Conservation (phyloP, 2,329 filamentous ascomycete species). For the Daldinia sp. region DNA sequence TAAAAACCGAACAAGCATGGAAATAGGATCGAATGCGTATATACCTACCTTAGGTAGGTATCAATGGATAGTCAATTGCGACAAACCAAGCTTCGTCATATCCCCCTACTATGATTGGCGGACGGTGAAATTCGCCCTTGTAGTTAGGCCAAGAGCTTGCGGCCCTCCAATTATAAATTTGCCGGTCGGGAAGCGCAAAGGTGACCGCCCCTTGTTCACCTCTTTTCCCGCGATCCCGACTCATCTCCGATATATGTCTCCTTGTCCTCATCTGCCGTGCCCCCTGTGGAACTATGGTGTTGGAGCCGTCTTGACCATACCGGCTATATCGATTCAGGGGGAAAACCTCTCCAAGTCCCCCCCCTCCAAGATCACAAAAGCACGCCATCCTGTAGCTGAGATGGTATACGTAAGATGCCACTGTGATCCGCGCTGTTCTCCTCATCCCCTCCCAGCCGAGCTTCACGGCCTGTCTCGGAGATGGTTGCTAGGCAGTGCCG, state of each 20-base stretch:
- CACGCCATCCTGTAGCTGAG: slow-evolving; percentile 26
- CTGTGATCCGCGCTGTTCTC: slow-evolving; percentile 28
- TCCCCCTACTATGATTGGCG: slow-evolving; percentile 20
- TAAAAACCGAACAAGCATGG: neutral
- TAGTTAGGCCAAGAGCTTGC: slow-evolving; percentile 25
- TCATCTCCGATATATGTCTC: slow-evolving; percentile 21
- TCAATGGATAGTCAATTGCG: slow-evolving; percentile 6
- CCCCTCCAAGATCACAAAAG: slow-evolving; percentile 6
- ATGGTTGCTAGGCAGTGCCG: slow-evolving; percentile 10
- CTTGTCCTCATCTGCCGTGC: slow-evolving; percentile 31
- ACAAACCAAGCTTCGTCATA: slow-evolving; percentile 12
- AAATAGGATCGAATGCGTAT: slow-evolving; percentile 8
- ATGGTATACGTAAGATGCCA: slow-evolving; percentile 22
- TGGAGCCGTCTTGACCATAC: slow-evolving; percentile 15
- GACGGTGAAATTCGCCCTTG: neutral
- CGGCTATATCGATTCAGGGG: slow-evolving; percentile 30
- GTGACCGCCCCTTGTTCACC: slow-evolving; percentile 18
- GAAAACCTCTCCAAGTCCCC: neutral
- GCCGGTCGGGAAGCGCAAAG: slow-evolving; percentile 21
- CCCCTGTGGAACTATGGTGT: slow-evolving; percentile 11
- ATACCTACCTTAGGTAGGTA: neutral
- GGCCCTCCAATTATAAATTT: slow-evolving; percentile 35
- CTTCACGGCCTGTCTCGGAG: slow-evolving; percentile 23
- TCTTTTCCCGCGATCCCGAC: slow-evolving; percentile 27
- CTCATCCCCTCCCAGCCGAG: slow-evolving; percentile 24